These are phyloP conservation scores for Saccharomycopsis malanga DNA, from an alignment of 805 yeast species.

Conservation along the genomic window DNA sequence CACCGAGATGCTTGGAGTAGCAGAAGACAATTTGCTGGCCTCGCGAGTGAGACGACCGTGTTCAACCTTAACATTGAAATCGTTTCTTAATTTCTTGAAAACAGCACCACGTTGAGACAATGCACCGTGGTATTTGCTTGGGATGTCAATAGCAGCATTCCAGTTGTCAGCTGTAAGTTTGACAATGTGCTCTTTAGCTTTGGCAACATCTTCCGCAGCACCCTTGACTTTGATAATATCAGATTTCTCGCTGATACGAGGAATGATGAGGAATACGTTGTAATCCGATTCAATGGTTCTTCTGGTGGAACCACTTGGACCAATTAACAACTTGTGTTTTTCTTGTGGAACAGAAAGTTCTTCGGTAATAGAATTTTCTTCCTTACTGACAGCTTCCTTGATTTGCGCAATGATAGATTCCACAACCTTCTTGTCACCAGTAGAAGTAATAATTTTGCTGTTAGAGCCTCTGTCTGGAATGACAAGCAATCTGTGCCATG, in stretches of 20 bases:
- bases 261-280: constrained; percentile 57
- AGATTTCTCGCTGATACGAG: constrained; percentile 47
- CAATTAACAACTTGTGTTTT: constrained; percentile 71
- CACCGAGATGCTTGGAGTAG: background rate
- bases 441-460: constrained; percentile 48
- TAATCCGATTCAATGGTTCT: constrained; percentile 65
- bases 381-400: constrained; percentile 52
- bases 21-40: constrained; percentile 42
- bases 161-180: constrained; percentile 50
- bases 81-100: constrained; percentile 44
- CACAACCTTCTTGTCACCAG: constrained; percentile 74
- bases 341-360: constrained; percentile 57
- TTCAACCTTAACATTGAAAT: constrained; percentile 49
- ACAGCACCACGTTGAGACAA: constrained; percentile 64
- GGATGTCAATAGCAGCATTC: constrained; percentile 48
- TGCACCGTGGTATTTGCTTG: constrained; percentile 49
- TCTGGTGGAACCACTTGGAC: constrained; percentile 73
- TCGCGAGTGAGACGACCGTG: constrained; percentile 46
- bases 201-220: constrained; percentile 54
- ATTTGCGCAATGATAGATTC: constrained; percentile 57
- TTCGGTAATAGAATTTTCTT: constrained; percentile 51
- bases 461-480: constrained; percentile 65
- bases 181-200: constrained; percentile 53
- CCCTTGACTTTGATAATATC: constrained; percentile 55
- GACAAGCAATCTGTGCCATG: constrained; percentile 49